Percentiles rank a stretch among this genome's conserved stretches.
Conservation (phyloP, 257 asterid species). For the Fraxinus quadrangulata region DNA sequence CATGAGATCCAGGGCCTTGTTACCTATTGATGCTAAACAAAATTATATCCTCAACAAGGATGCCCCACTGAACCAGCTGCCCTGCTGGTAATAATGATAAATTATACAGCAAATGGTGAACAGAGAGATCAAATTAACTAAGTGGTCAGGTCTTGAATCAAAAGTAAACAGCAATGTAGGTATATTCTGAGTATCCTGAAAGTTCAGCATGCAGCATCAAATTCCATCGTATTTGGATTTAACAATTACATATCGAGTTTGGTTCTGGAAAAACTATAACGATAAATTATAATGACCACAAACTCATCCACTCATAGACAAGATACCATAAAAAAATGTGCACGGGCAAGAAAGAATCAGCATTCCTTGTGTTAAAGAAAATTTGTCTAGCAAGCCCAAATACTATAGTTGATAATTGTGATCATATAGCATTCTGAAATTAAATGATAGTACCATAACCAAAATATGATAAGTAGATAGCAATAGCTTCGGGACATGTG, state of each 20-base stretch:
- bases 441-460: neutral
- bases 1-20: conserved; percentile 10
- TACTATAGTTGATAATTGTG: neutral
- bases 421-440: conserved; percentile 18
- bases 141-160: neutral
- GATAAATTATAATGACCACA: neutral
- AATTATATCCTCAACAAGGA: conserved; percentile 6
- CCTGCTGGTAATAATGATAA: neutral
- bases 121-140: neutral
- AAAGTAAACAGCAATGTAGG: neutral
- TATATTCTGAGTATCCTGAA: neutral
- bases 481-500: neutral
- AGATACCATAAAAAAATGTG: conserved; percentile 5
- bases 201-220: neutral
- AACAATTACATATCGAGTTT: neutral
- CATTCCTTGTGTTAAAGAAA: neutral
- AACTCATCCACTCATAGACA: conserved; percentile 9
- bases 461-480: conserved; percentile 6
- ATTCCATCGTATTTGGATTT: neutral
- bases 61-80: conserved; percentile 11
- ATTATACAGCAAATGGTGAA: neutral
- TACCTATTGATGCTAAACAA: conserved; percentile 4
- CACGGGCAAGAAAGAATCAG: conserved; percentile 3
- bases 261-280: neutral
- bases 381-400: neutral